Conservation (phyloP, 2,329 filamentous ascomycete species). For the Fusarium nurragi region DNA sequence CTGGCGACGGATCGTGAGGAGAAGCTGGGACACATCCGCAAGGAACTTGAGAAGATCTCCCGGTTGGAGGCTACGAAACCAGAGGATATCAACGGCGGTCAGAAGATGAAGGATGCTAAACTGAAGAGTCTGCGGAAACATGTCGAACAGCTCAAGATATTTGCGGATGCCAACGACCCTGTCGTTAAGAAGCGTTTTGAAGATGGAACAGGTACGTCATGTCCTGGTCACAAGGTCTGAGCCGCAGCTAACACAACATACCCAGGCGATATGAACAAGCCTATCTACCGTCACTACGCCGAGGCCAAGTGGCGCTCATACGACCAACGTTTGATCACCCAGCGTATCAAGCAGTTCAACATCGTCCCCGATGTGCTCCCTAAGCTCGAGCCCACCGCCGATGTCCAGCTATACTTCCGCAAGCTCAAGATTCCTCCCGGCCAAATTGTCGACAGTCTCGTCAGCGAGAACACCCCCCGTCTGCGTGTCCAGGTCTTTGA, state of each 20-base stretch:
- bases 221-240: not conserved
- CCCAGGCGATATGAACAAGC: constrained; percentile 91
- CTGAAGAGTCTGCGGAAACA: constrained; percentile 75
- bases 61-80: constrained; percentile 68
- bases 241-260: not conserved
- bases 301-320: constrained; percentile 88
- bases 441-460: constrained; percentile 76
- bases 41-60: constrained; percentile 74
- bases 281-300: constrained; percentile 91
- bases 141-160: constrained; percentile 83
- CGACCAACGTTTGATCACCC: constrained; percentile 79
- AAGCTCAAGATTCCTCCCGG: constrained; percentile 77
- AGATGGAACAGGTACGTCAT: constrained; percentile 77
- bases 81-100: constrained; percentile 68
- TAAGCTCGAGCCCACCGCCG: constrained; percentile 77
- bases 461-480: constrained; percentile 78
- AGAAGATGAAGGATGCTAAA: constrained; percentile 70
- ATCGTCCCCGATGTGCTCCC: constrained; percentile 90
- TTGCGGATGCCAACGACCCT: constrained; percentile 95
- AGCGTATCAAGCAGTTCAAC: constrained; percentile 87
- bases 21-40: constrained; percentile 79
- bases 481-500: constrained; percentile 89
- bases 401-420: constrained; percentile 84
- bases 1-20: constrained; percentile 81
- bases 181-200: constrained; percentile 93